phyloP scores from a whole-genome alignment of 2,329 filamentous ascomycete genomes.

The Xylaria sp. region DNA sequence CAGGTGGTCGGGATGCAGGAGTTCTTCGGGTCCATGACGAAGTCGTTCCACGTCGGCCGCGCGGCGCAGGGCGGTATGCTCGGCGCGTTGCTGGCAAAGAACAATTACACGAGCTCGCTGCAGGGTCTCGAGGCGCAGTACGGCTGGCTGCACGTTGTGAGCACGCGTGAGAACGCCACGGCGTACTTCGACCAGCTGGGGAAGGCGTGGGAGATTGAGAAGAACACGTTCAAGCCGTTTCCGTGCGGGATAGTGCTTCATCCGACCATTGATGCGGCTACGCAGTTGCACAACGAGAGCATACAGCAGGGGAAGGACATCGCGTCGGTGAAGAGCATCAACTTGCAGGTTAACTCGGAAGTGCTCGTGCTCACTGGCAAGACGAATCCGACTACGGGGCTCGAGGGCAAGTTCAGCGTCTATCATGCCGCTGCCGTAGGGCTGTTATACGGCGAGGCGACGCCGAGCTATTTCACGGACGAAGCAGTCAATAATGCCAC shows the following conservation, averaged over 20 bases:
- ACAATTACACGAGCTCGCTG: constrained; percentile 61
- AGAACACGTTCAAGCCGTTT: constrained; percentile 67
- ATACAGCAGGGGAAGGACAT: constrained; percentile 45
- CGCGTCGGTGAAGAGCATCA: constrained; percentile 49
- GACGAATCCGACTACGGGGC: constrained; percentile 58
- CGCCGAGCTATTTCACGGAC: constrained; percentile 63
- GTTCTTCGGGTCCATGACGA: constrained; percentile 67
- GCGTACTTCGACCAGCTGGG: constrained; percentile 53
- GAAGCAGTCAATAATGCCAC: constrained; percentile 54
- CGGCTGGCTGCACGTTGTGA: constrained; percentile 65
- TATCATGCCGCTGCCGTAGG: constrained; percentile 65
- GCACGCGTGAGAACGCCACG: constrained; percentile 53
- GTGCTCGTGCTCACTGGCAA: constrained; percentile 65
- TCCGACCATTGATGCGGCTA: constrained; percentile 64
- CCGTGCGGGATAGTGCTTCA: constrained; percentile 69
- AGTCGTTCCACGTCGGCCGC: constrained; percentile 65
- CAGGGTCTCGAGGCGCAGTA: constrained; percentile 62
- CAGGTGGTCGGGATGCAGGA: constrained; percentile 65
- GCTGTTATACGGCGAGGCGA: constrained; percentile 62
- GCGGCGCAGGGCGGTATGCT: constrained; percentile 64
- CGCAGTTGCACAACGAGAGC: constrained; percentile 57
- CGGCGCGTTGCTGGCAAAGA: constrained; percentile 52
- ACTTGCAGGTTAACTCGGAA: constrained; percentile 61
- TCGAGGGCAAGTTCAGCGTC: constrained; percentile 66
- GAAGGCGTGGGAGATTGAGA: constrained; percentile 60